Evolutionary conservation across 805 yeast species (phyloP), one percentile per base, ranked within the genome.

Genomic region (Kodamaea hsintzibuensis): DNA sequence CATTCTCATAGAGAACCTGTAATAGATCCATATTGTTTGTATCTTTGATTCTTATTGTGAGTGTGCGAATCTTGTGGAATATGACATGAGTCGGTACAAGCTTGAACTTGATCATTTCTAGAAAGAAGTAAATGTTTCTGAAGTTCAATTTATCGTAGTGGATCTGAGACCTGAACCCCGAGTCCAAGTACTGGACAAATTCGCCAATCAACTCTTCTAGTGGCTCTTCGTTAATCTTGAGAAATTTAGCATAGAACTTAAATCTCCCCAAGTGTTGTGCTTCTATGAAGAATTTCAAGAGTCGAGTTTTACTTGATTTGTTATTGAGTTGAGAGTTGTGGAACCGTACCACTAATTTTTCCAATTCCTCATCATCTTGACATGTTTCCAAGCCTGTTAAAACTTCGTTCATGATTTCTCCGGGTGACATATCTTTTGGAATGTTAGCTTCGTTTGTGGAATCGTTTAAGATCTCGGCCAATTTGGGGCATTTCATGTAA

Each of bases 21-120:
- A 91, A 69, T 7, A 86, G 80, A 60, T 88, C 96, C 54, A 89
- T 79, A 64, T 87, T 89, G 56, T 80, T 79, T 7, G 83, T 77
- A 0, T 78, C 74, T 5, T 79, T 74, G 16, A 79, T 62, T 50
- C 80, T 79, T 52, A 82, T 62, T 1, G 88, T 80, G 58, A 89
- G 70, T 1, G 78, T 70, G 60, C 90, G 77, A 47, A 91, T 78
- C 63, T 86, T 88, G 67, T 91, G 92, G 64, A 90, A 87, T 10
- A 86, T 74, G 54, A 86, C 77, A 66, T 84, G 85, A n/a, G 77
- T 72, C 0, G 96, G 93, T 13, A 91, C 75, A 56, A 91, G 67
- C 59, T 81, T 83, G 66, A 91, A 91, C 64, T 89, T 90, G 33
- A 87, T 82, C 71, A 91, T 73, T 62, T 92, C 97, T 48, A 84